Conservation (phyloP, 73 alveolate species). For the Stentor roeselii region DNA sequence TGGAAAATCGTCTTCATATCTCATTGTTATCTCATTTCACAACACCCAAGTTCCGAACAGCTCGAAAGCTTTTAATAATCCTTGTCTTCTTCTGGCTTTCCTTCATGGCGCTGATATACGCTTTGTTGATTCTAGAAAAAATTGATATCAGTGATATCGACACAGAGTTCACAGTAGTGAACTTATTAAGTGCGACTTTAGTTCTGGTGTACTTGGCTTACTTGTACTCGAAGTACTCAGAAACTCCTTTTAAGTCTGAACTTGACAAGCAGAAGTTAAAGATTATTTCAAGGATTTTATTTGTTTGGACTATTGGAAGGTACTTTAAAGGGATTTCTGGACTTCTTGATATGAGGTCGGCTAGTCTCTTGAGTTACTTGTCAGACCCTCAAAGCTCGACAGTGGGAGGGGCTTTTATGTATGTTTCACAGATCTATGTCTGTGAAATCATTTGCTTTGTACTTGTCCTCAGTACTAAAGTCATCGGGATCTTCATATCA, state of each 20-base stretch:
- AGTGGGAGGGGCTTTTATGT: background rate
- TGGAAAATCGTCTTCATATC: background rate
- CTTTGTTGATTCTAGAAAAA: background rate
- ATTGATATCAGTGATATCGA: background rate
- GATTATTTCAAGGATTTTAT: background rate
- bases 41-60: background rate
- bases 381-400: background rate
- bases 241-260: slow-evolving; percentile 22
- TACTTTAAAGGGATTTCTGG: background rate
- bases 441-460: slow-evolving; percentile 3
- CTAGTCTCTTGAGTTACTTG: background rate
- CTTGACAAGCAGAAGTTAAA: background rate
- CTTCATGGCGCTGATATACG: background rate
- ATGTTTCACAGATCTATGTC: background rate
- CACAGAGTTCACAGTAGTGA: background rate
- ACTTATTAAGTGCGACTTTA: background rate
- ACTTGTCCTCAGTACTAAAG: background rate
- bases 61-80: background rate
- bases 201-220: background rate
- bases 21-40: background rate
- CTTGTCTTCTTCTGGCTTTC: background rate
- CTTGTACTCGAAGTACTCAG: slow-evolving; percentile 1
- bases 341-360: background rate
- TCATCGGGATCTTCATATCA: background rate
- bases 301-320: slow-evolving; percentile 15